Evolutionary conservation across 257 asterid genomes (phyloP), one percentile per base, ranked within the genome.

Genomic region (Solanum rostratum): DNA sequence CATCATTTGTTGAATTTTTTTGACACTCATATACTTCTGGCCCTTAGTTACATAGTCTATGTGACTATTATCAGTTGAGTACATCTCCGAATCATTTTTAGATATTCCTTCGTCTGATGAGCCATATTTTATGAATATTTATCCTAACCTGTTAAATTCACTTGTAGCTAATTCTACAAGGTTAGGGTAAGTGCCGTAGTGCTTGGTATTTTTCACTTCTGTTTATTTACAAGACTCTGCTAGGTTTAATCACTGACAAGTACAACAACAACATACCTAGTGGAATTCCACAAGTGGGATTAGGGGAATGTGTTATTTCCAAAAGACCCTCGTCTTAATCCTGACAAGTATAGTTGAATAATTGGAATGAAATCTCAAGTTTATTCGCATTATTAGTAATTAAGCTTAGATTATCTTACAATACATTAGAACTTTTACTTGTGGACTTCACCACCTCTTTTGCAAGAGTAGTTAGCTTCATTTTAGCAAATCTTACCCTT

Each of bases 401-500:
- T 69, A 78, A 50, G 82, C 46, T 41, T 71, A 13, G 37, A 71
- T 71, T 6, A 15, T 43, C 45, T 78, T 50, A 78, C 18, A 29
- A 50, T 50, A 78, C 65, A 78, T 50, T 50, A 78, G 46, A 53
- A 18, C 41, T 78, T 65, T 50, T 78, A 27, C 46, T 78, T 50
- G 65, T 50, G 82, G 82, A 78, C 65, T 78, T 78, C 65, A 78
- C 65, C 82, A 78, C 82, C 65, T 78, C 82, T 78, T 78, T 78
- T 78, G 82, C 65, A 78, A 78, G 82, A 50, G 46, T 1, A 29
- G 65, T 78, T 50, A 78, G 65, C 82, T 78, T 78, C 82, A 18
- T 27, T 50, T 78, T 78, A 50, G 63, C 29, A 78, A 50, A 50
- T 78, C 46, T 50, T 29, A 78, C 46, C 82, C 16, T 78, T 52